phyloP scores from a whole-genome alignment of 345 rosid species.

The Eucalyptus brandiana region DNA sequence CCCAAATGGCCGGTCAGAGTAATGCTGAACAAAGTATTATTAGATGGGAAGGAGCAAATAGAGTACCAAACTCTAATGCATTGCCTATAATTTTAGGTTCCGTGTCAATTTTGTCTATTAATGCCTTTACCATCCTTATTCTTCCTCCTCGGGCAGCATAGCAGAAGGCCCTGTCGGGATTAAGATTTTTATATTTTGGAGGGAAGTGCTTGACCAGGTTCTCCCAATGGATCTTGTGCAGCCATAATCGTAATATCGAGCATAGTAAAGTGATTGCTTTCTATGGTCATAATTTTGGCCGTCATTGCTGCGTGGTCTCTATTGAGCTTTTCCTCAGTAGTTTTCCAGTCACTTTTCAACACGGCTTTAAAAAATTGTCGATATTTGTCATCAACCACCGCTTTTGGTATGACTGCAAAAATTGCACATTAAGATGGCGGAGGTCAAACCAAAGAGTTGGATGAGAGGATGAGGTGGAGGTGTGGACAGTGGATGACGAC shows the following conservation, averaged over 20 bases:
- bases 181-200: not conserved
- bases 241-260: not conserved
- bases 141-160: not conserved
- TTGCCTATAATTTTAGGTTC: not conserved
- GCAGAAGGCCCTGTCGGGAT: not conserved
- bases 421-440: too few relatives aligned
- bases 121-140: not conserved
- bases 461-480: too few relatives aligned
- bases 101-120: not conserved
- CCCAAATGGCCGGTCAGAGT: not conserved
- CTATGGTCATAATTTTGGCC: not conserved
- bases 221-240: not conserved
- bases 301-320: not conserved
- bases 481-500: too few relatives aligned
- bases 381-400: not conserved
- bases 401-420: not conserved
- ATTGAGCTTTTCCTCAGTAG: not conserved
- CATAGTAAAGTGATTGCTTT: not conserved
- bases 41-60: fast-evolving
- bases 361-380: not conserved
- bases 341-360: not conserved
- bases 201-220: not conserved
- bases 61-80: not conserved
- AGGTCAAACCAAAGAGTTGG: too few relatives aligned
- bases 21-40: too few relatives aligned